Evolutionary conservation across 164 flowering plant species (phyloP), one percentile per base, ranked within the genome.

Genomic region (Berberis vulgaris): DNA sequence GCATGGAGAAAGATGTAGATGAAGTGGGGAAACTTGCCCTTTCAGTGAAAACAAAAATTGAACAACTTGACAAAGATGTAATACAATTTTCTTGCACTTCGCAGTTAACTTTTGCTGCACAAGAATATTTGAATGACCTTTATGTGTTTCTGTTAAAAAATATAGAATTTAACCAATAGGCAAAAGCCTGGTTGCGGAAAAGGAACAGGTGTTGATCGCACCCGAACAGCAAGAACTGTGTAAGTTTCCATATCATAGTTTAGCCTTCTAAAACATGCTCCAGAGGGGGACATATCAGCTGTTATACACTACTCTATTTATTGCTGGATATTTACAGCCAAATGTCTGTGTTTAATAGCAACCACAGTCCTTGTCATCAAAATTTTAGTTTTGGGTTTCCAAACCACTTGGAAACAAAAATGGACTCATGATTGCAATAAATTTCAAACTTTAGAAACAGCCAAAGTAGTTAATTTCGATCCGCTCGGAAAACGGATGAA

Each of bases 1-100:
- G 88, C 62, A 92, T 92, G 98, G 91, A 86, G 76, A 89, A 85
- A 75, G 98, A 92, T 79, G 88, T 92, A 55, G 96, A 89, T 74
- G 96, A 92, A 82, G 93, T 85, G 47, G 84, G 88, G 61, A 87
- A 80, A 76, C 65, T 92, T 78, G 84, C 93, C 50, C 88, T 80
- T 65, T 69, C 58, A n/a, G 73, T 84, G 41, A 92, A 92, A 73
- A 74, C 85, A 55, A 87, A 84, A 72, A 71, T 92, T 65, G 96
- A 89, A 74, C 86, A 78, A 67, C 81, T 92, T 52, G 93, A 92
- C 72, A 84, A 69, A 84, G 98, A 92, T 60, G 98, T 89, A 65
- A 70, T 67, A 45, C 40, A 9, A 43, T 8, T 64, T 61, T 5
- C 67, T 45, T 4, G 9, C 2, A 54, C 43, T 63, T 49, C 54